Evolutionary conservation across 164 flowering plant species (phyloP), one percentile per base, ranked within the genome.

Genomic region (Malania oleifera): DNA sequence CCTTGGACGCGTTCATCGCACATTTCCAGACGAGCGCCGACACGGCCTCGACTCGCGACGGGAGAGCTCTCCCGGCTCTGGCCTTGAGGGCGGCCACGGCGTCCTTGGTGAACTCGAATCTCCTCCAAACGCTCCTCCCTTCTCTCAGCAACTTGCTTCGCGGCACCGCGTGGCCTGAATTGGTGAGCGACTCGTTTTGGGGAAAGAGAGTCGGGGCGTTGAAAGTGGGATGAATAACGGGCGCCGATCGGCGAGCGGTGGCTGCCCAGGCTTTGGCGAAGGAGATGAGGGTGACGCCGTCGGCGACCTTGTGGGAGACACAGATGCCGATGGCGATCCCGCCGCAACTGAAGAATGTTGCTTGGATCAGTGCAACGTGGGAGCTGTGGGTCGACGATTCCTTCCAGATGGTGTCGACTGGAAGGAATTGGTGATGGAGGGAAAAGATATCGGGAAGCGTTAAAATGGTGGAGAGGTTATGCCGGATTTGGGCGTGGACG

Each of bases 1-100:
- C 25, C 43, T 44, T 56, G 5, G 54, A 22, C 3, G 76, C 77
- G 11, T 53, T 63, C 59, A 64, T 67, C 7, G 47, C 27, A 38
- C 59, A 61, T 46, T 70, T 74, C 84, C 84, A 82, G 19, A 86
- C 31, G 48, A 84, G 62, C 1, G 83, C 77, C 0, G 87, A 68
- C 20, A 86, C 72, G 0, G 57, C 70, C 62, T 79, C 83, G 0
- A 83, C 68, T 0, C 82, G 66, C 0, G 84, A 79, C 0, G 85
- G 82, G 35, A 37, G 1, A n/a, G 27, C 2, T 26, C 63, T 5
- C 10, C 1, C 3, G 62, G 65, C 71, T 56, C 49, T 52, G 1
- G 62, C 64, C 53, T 68, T 63, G 10, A 81, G 75, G 0, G 58
- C 48, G 38, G 70, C 52, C 35, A 81, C 68, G 1, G 70, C 66